Conservation (phyloP, 495 filamentous ascomycete species). For the Penicillium pulvis region DNA sequence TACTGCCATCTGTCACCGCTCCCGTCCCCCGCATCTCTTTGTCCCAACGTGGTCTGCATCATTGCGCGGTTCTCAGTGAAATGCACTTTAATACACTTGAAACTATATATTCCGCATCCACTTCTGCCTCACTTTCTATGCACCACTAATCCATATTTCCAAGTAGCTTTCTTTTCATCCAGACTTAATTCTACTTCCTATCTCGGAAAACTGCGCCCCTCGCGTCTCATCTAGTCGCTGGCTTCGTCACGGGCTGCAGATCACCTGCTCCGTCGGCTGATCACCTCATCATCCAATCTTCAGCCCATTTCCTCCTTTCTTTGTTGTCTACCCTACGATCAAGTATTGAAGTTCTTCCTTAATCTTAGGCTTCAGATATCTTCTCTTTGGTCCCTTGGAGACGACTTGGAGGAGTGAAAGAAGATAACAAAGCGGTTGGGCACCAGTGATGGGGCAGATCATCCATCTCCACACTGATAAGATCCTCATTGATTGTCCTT, state of each 20-base stretch:
- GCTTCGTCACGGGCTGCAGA: slow-evolving; percentile 25
- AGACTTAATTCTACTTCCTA: background rate
- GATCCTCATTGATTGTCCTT: slow-evolving; percentile 22
- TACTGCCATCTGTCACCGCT: slow-evolving; percentile 17
- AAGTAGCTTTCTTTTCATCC: background rate
- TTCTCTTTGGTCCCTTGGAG: slow-evolving; percentile 3
- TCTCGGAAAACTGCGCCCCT: background rate
- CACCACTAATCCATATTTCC: background rate
- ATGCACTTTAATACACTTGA: slow-evolving; percentile 1
- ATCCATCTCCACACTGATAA: slow-evolving; percentile 32
- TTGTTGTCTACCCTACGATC: slow-evolving; percentile 5
- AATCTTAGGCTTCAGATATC: background rate
- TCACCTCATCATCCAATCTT: slow-evolving; percentile 26
- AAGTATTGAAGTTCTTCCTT: background rate
- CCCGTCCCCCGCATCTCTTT: slow-evolving; percentile 14
- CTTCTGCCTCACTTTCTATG: background rate
- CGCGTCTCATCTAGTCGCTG: slow-evolving; percentile 15
- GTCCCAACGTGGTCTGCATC: slow-evolving; percentile 11
- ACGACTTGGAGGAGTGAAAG: background rate
- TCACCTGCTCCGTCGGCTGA: slow-evolving; percentile 34
- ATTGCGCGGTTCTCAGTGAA: slow-evolving; percentile 7
- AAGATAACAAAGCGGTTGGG: slow-evolving; percentile 20
- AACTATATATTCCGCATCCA: slow-evolving; percentile 8
- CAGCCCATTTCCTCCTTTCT: background rate
- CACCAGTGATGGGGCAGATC: slow-evolving; percentile 27